Percentiles rank a stretch among this genome's conserved stretches.
Conservation (phyloP, 192 early-diverging fungal genomes). For the Gigaspora rosea region DNA sequence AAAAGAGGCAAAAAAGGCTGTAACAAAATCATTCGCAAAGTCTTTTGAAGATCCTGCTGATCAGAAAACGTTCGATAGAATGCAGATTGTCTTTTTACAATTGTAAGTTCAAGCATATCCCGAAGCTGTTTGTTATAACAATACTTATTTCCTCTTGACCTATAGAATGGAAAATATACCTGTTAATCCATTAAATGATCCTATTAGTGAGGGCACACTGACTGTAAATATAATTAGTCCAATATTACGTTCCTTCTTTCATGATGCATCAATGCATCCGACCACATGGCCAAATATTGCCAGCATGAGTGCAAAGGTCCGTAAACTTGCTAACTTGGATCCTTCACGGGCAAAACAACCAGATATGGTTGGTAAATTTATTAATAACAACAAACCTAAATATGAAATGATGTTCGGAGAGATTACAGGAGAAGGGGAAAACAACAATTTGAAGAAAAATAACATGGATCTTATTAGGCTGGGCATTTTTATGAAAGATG, state of each 20-base stretch:
- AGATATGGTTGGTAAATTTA: conserved; percentile 30
- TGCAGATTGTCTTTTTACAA: conserved; percentile 16
- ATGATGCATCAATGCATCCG: conserved; percentile 17
- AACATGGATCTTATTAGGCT: conserved; percentile 19
- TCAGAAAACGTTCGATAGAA: neutral
- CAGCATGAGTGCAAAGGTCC: conserved; percentile 22
- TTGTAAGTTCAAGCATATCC: conserved; percentile 14
- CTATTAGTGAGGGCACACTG: conserved; percentile 20
- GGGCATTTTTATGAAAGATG: conserved; percentile 33
- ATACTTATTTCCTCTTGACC: conserved; percentile 3
- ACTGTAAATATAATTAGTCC: conserved; percentile 23
- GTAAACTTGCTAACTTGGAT: conserved; percentile 28
- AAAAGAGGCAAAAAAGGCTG: neutral
- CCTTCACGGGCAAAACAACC: conserved; percentile 27
- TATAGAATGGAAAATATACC: conserved; percentile 19
- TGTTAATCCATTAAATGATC: conserved; percentile 17
- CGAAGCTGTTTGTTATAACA: neutral
- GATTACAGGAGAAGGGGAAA: conserved; percentile 20
- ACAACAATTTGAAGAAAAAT: conserved; percentile 25
- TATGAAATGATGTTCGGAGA: conserved; percentile 28
- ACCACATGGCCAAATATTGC: conserved; percentile 30
- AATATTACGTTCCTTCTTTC: conserved; percentile 16
- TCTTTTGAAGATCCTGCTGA: conserved; percentile 9
- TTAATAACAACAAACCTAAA: conserved; percentile 22
- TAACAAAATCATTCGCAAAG: conserved; percentile 15